These are phyloP conservation scores for Lagerstroemia speciosa DNA, from an alignment of 345 rosid genomes.

Conservation along the genomic window DNA sequence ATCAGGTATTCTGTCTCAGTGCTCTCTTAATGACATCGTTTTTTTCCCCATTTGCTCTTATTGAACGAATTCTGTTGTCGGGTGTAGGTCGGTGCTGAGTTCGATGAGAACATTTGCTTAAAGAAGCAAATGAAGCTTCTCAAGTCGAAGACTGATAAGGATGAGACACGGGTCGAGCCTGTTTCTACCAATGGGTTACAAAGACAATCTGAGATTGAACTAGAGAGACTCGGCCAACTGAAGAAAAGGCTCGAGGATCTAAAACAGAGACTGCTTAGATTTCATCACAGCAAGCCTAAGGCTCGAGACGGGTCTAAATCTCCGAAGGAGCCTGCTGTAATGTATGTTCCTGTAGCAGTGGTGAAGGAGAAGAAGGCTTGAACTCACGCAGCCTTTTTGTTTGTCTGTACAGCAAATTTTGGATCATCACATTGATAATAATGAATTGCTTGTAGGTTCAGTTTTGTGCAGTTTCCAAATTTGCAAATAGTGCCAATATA, in stretches of 20 bases:
- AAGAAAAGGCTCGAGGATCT: conserved; percentile 42
- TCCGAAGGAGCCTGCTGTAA: conserved; percentile 30
- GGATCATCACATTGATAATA: neutral
- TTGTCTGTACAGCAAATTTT: neutral
- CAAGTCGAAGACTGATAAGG: conserved; percentile 27
- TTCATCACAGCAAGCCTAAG: conserved; percentile 29
- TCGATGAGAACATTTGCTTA: conserved; percentile 49
- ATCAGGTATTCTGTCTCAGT: conserved; percentile 24
- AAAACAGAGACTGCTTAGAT: conserved; percentile 34
- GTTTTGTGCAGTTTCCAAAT: too few species aligned
- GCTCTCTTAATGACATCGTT: neutral
- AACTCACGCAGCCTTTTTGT: conserved; percentile 1
- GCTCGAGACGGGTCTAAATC: conserved; percentile 20
- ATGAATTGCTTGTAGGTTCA: neutral
- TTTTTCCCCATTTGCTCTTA: too few species aligned
- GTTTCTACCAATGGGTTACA: conserved; percentile 13
- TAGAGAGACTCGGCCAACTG: conserved; percentile 62
- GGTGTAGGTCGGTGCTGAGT: conserved; percentile 29
- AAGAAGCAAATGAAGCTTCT: conserved; percentile 35
- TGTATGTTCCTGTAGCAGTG: conserved; percentile 68
- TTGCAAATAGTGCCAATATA: too few species aligned
- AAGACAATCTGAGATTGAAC: conserved; percentile 34
- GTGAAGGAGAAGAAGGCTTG: conserved; percentile 47
- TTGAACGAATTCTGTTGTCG: neutral
- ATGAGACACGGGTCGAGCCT: conserved; percentile 21